Base-by-base conservation (phyloP, 768 basidiomycete genomes). In the Boletellus ananas region DNA sequence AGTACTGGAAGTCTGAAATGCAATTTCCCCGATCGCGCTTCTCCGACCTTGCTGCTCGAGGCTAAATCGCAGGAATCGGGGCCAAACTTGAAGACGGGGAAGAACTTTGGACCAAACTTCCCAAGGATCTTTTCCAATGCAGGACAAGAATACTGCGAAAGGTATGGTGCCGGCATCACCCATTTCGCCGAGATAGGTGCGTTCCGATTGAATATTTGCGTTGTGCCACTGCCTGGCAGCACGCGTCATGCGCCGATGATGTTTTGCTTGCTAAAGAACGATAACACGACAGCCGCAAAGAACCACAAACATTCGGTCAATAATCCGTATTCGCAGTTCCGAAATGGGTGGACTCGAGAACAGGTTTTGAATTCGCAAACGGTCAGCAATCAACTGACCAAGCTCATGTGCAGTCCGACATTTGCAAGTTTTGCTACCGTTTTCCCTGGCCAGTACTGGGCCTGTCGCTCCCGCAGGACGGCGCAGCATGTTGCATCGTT, bases 351-450 rank as follows among this genome's bases (percentile, higher is more conserved):
- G 85, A 82, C 74, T 17, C 78, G 79, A 17, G 82, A 90, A 56
- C 78, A 91, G 58, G 76, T 91, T 23, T 62, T 88, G 46, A 72
- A 74, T 11, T 77, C 87, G 3, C 76, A 79, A 6, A 84, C 83
- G 69, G 81, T 91, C 62, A 85, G 76, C 37, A 83, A 80, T 40
- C 79, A 88, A 57, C 70, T 89, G 42, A 90, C 90, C 3, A 87
- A 87, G 66, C 84, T 80, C 64, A 92, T 91, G 87, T 92, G 89
- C 61, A 90, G 87, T 58, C 90, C 90, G 1, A 93, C 90, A 29
- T 90, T 81, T 33, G 87, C 80, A 52, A 50, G 75, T 64, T 44
- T 29, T 8, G 31, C 3, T 12, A 6, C 17, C 21, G 4, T 10
- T 21, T 16, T 20, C 3, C 3, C 6, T 47, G 8, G 16, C 10